Percentiles rank a stretch among this genome's conserved stretches.
phyloP scores from a whole-genome alignment of 1,139 yeast genomes.

The Geotrichum europaeum region DNA sequence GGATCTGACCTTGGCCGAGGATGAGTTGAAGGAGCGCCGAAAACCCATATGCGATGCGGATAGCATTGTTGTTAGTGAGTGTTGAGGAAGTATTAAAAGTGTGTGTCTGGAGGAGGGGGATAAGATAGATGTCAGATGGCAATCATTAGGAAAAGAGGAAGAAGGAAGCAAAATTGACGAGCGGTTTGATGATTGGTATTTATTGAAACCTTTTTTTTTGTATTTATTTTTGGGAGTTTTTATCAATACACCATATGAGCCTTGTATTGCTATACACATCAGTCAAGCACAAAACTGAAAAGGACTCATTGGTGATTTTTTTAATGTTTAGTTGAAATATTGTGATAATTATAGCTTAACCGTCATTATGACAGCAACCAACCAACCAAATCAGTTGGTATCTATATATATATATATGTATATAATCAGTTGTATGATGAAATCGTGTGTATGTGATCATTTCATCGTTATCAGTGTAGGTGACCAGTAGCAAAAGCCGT shows the following conservation, averaged over 20 bases:
- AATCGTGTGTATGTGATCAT: not conserved
- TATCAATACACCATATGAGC: not conserved
- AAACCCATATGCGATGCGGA: conserved; percentile 4
- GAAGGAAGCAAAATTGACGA: not conserved
- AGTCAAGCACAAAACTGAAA: too few relatives aligned
- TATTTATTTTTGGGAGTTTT: not conserved
- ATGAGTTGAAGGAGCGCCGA: not conserved
- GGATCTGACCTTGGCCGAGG: conserved; percentile 3
- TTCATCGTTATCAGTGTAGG: not conserved
- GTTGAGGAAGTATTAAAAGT: not conserved
- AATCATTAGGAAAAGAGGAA: not conserved
- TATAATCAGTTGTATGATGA: not conserved
- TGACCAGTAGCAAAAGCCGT: not conserved
- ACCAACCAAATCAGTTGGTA: too few relatives aligned
- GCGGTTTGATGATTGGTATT: not conserved
- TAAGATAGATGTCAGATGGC: not conserved
- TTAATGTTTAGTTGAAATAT: too few relatives aligned
- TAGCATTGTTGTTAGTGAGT: not conserved
- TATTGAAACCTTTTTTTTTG: not conserved
- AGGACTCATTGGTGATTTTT: too few relatives aligned
- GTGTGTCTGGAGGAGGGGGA: not conserved
- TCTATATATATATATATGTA: not conserved
- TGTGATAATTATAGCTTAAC: too few relatives aligned
- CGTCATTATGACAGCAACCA: too few relatives aligned
- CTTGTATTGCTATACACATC: too few relatives aligned